These are phyloP conservation scores for Aspergillus nanangensis DNA, from an alignment of 495 filamentous ascomycete species.

Conservation along the genomic window DNA sequence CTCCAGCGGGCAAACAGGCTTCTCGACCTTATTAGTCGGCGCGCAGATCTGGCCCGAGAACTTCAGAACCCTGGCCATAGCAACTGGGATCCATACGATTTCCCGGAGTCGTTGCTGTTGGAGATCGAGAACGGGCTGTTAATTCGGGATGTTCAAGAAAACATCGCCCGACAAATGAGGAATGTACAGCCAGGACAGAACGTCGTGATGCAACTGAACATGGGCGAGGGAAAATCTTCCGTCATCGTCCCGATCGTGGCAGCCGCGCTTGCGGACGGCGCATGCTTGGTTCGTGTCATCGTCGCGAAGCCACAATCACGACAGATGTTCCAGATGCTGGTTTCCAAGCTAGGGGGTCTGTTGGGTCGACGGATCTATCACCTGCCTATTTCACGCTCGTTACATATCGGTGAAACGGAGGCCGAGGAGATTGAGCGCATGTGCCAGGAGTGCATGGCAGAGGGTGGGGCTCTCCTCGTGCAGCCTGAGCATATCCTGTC, in stretches of 20 bases:
- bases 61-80: conserved; percentile 48
- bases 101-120: conserved; percentile 58
- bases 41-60: conserved; percentile 46
- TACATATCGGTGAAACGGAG: conserved; percentile 30
- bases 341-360: conserved; percentile 55
- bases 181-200: conserved; percentile 34
- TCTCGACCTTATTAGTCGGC: neutral
- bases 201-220: conserved; percentile 65
- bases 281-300: conserved; percentile 52
- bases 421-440: conserved; percentile 11
- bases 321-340: conserved; percentile 61
- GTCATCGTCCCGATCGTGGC: conserved; percentile 66
- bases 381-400: conserved; percentile 56
- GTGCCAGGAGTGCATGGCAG: conserved; percentile 39
- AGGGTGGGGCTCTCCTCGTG: conserved; percentile 53
- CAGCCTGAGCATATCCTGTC: conserved; percentile 72
- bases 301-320: conserved; percentile 59
- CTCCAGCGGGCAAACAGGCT: conserved; percentile 40
- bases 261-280: conserved; percentile 47
- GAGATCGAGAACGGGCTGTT: conserved; percentile 61
- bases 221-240: conserved; percentile 72
- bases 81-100: conserved; percentile 47
- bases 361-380: conserved; percentile 53
- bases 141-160: conserved; percentile 55
- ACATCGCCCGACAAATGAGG: conserved; percentile 57